Evolutionary conservation across 1,284 basidiomycete genomes (phyloP), one percentile per base, ranked within the genome.

Genomic region (Cutaneotrichosporon sp.): DNA sequence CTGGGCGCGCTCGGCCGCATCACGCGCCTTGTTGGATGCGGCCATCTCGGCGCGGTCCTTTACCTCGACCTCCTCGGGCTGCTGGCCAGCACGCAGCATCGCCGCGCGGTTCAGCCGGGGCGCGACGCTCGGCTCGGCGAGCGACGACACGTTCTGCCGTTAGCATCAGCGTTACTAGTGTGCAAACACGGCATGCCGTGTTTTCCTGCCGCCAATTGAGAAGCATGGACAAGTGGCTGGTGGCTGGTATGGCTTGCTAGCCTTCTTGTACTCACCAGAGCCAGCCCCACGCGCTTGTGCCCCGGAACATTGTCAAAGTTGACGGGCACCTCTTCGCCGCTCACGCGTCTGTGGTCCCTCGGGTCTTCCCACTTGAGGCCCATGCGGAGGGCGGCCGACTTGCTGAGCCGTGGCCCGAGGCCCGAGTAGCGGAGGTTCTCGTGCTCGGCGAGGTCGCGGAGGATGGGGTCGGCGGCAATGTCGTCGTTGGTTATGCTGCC

Each of bases 351-450:
- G 1, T 27, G 47, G 24, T 66, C 65, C 16, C 65, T 54, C 8
- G 65, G 65, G 29, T 65, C 70, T 20, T 70, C 67, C 74, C 74
- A 74, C 16, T 68, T 58, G n/a, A 76, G 51, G 3, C 72, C 73
- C 50, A 66, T 65, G 29, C 74, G 59, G 20, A 74, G 56, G 4
- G 71, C 73, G 0, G 74, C 69, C 5, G 68, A 59, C 51, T 74
- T 76, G 22, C 67, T 74, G 60, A 76, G 72, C n/a, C 68, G 67
- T 1, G 74, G 74, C 25, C 72, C 74, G 2, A 69, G 50, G 14
- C 58, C 62, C 9, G 46, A 27, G 31, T 47, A 33, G 24, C 13
- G 18, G 22, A 45, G 14, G 20, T 24, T 57, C 60, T 47, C 42
- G 25, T 18, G 24, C 29, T 58, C 51, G 33, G 62, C 54, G 47